Percentiles rank a stretch among this genome's conserved stretches.
phyloP scores from a whole-genome alignment of 2,329 filamentous ascomycete genomes.

The Thielaviopsis euricoi region DNA sequence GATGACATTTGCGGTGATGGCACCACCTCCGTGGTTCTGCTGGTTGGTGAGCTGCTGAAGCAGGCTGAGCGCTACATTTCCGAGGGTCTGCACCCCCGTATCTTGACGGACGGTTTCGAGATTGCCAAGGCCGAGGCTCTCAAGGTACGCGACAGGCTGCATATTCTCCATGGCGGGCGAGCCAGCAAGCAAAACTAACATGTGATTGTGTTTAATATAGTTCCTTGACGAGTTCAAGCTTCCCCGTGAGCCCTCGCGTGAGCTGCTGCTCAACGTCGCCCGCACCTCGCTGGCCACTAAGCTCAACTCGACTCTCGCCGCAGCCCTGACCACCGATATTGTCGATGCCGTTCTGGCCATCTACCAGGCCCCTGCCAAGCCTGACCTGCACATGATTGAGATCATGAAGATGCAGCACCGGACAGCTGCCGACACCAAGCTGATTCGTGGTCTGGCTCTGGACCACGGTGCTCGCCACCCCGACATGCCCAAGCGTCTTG shows the following conservation, averaged over 20 bases:
- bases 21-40: conserved; percentile 86
- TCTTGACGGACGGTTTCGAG: conserved; percentile 95
- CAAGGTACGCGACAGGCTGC: conserved; percentile 39
- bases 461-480: conserved; percentile 94
- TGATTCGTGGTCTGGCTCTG: conserved; percentile 81
- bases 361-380: conserved; percentile 75
- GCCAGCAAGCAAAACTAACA: conserved; percentile 7
- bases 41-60: conserved; percentile 94
- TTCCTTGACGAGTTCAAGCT: conserved; percentile 95
- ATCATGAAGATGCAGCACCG: conserved; percentile 99
- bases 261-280: conserved; percentile 83
- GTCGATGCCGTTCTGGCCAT: conserved; percentile 94
- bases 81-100: conserved; percentile 89
- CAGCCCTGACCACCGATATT: conserved; percentile 84
- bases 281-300: conserved; percentile 92
- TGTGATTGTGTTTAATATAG: conserved; percentile 24
- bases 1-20: conserved; percentile 98
- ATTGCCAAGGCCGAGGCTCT: conserved; percentile 86
- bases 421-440: conserved; percentile 84
- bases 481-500: conserved; percentile 92
- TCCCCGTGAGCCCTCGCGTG: conserved; percentile 71
- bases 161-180: not conserved
- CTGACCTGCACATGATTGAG: conserved; percentile 96
- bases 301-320: conserved; percentile 73
- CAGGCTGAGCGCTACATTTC: conserved; percentile 93